Percentiles rank a stretch among this genome's conserved stretches.
Conservation (phyloP, 805 yeast species). For the Ogataea angusta region DNA sequence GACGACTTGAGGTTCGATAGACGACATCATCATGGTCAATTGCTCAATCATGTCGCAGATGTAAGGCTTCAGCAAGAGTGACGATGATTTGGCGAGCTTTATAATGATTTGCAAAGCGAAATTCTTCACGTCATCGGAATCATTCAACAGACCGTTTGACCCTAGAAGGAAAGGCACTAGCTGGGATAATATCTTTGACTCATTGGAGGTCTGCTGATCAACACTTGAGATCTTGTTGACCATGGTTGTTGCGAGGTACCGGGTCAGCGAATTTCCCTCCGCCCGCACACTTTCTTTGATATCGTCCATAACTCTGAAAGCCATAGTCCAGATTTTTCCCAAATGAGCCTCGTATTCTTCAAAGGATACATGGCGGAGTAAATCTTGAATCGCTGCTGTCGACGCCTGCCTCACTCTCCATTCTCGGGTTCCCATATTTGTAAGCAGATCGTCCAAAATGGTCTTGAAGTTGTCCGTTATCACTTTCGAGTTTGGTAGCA, state of each 20-base stretch:
- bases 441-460: constrained; percentile 62
- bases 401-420: constrained; percentile 95
- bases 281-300: constrained; percentile 88
- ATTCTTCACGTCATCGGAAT: constrained; percentile 76
- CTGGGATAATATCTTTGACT: constrained; percentile 44
- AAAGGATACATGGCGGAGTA: constrained; percentile 59
- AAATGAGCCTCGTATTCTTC: constrained; percentile 48
- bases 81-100: constrained; percentile 63
- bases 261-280: constrained; percentile 70
- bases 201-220: constrained; percentile 31
- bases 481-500: constrained; percentile 54
- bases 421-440: constrained; percentile 73
- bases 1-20: constrained; percentile 86
- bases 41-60: constrained; percentile 68
- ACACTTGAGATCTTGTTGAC: constrained; percentile 54
- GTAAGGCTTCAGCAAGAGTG: constrained; percentile 59
- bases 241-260: constrained; percentile 59
- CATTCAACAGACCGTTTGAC: constrained; percentile 72
- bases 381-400: constrained; percentile 63
- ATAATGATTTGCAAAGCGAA: constrained; percentile 77
- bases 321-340: constrained; percentile 80
- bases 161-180: constrained; percentile 81
- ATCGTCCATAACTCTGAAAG: constrained; percentile 88
- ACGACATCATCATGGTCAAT: constrained; percentile 69
- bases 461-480: constrained; percentile 51